Conservation (phyloP, 106 monocot genomes). For the Xerophyta viscosa region DNA sequence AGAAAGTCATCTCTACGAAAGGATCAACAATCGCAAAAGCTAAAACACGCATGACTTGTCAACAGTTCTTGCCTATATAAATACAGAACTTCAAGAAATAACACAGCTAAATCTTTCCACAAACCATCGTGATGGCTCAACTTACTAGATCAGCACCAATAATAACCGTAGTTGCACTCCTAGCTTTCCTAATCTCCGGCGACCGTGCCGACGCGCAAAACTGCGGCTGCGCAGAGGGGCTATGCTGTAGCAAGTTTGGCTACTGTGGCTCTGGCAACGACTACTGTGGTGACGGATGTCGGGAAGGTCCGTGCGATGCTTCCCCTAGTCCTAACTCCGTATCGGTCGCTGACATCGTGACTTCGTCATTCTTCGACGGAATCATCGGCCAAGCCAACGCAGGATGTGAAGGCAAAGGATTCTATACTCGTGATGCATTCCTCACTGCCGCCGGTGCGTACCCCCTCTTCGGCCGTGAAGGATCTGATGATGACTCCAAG, state of each 20-base stretch:
- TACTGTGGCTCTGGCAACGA: constrained; percentile 19
- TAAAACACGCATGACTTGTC: too few relatives aligned
- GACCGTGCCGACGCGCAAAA: constrained; percentile 12
- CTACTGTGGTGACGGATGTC: constrained; percentile 41
- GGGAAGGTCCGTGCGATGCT: constrained; percentile 20
- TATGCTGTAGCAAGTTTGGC: constrained; percentile 26
- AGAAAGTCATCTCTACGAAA: too few relatives aligned
- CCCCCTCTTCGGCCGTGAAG: constrained; percentile 21
- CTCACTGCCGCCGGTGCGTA: constrained; percentile 15
- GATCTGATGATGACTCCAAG: constrained; percentile 28
- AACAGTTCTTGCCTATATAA: too few relatives aligned
- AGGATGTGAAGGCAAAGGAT: constrained; percentile 25
- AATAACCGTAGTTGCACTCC: not conserved
- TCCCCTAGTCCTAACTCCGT: constrained; percentile 9
- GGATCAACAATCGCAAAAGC: too few relatives aligned
- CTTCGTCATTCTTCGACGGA: constrained; percentile 50
- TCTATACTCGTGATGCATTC: constrained; percentile 38
- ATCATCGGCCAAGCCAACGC: constrained; percentile 23
- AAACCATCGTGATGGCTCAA: too few relatives aligned
- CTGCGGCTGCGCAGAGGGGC: constrained; percentile 16
- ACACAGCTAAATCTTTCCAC: too few relatives aligned
- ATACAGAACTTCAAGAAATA: too few relatives aligned
- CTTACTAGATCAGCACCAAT: too few relatives aligned
- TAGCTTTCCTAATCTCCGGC: not conserved
- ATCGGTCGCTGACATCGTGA: constrained; percentile 25